A percentile compares a stretch with the other conserved stretches of the same genome.
phyloP scores from a whole-genome alignment of 129 eudicot genomes.

The Pulicaria dysenterica region DNA sequence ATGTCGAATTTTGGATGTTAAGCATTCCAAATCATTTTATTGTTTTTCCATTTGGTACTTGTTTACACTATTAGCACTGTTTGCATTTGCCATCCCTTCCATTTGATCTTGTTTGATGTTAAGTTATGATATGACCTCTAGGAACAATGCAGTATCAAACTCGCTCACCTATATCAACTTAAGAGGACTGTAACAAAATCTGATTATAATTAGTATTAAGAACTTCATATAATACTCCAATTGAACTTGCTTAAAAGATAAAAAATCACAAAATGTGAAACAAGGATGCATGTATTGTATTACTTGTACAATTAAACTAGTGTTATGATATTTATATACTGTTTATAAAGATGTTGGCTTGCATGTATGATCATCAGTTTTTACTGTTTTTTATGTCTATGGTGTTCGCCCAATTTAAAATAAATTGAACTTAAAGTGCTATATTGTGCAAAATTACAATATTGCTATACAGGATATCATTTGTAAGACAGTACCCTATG shows the following conservation, averaged over 20 bases:
- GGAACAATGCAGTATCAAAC: slow-evolving; percentile 2
- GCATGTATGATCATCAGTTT: not conserved
- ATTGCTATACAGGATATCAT: not conserved
- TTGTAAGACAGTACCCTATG: not conserved
- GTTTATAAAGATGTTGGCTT: not conserved
- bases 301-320: not conserved
- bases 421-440: no score
- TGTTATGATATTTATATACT: not conserved
- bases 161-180: slow-evolving; percentile 9
- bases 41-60: slow-evolving; percentile 10
- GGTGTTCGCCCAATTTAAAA: not conserved
- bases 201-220: not conserved
- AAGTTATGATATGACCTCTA: slow-evolving; percentile 16
- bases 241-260: not conserved
- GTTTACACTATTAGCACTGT: not conserved
- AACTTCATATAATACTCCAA: not conserved
- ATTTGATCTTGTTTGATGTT: slow-evolving; percentile 12
- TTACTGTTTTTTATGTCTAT: not conserved
- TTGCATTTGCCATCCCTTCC: not conserved
- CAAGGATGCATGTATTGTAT: slow-evolving; percentile 11
- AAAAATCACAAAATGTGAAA: slow-evolving; percentile 2
- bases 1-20: not conserved
- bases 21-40: not conserved
- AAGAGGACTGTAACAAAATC: not conserved
- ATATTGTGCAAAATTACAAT: not conserved